These are phyloP conservation scores for Backusella sp. DNA, from an alignment of 192 early-diverging fungal genomes.

Conservation along the genomic window DNA sequence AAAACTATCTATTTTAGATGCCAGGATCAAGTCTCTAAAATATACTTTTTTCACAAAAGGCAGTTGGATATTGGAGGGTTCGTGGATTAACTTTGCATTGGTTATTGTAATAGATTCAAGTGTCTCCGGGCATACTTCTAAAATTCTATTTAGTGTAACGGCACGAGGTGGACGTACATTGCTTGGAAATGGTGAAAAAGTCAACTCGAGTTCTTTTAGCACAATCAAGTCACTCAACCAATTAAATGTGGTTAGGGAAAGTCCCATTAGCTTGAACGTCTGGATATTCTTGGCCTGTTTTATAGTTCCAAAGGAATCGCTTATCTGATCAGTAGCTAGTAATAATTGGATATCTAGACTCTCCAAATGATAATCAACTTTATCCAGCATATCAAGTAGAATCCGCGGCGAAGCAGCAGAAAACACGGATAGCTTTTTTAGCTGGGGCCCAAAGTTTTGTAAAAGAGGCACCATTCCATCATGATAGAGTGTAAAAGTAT, in stretches of 20 bases:
- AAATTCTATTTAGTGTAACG: background rate
- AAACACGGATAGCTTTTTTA: background rate
- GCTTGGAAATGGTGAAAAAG: background rate
- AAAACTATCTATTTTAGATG: background rate
- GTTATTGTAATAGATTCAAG: background rate
- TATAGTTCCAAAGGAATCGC: background rate
- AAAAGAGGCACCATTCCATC: background rate
- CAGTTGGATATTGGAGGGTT: background rate
- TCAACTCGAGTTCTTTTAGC: background rate
- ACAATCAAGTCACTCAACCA: background rate
- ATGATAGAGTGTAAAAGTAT: background rate
- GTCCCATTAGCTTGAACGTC: background rate
- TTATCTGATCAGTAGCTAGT: background rate
- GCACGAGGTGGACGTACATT: background rate
- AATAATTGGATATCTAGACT: background rate
- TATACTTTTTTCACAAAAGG: background rate
- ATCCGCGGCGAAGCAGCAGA: background rate
- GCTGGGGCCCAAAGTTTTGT: background rate
- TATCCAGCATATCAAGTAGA: background rate
- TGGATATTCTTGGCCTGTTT: background rate
- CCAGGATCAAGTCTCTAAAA: background rate
- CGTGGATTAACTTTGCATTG: background rate
- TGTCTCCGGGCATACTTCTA: background rate
- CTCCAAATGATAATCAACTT: background rate
- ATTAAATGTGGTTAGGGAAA: background rate